Percentiles rank a stretch among this genome's conserved stretches.
phyloP scores from a whole-genome alignment of 139 green algal species.

The Nannochloris sp. region DNA sequence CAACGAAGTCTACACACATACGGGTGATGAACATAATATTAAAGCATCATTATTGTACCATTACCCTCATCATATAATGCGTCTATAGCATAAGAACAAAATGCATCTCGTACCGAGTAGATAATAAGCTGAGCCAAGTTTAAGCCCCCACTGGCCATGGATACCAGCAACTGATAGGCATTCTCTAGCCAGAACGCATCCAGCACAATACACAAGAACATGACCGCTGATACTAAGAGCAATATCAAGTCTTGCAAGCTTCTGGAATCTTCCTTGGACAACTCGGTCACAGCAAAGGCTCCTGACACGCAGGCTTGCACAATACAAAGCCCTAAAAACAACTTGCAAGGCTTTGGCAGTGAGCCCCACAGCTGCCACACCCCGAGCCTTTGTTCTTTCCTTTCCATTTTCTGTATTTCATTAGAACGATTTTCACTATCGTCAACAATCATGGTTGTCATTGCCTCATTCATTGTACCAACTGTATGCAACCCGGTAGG shows the following conservation, averaged over 20 bases:
- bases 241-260: constrained; percentile 14
- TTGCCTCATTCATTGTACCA: not conserved
- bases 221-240: constrained; percentile 11
- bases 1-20: constrained; percentile 4
- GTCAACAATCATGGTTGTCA: not conserved
- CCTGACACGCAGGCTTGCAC: constrained; percentile 8
- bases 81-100: not conserved
- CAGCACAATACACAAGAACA: constrained; percentile 14
- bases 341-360: constrained; percentile 2
- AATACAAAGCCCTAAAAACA: constrained; percentile 9
- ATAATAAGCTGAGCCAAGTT: constrained; percentile 10
- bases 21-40: no score
- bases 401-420: not conserved
- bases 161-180: constrained; percentile 22
- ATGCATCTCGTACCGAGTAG: constrained; percentile 2
- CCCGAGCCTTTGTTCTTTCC: not conserved
- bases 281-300: constrained; percentile 5
- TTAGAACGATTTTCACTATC: not conserved
- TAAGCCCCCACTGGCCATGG: constrained; percentile 3
- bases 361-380: constrained; percentile 9
- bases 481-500: no score
- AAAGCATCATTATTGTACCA: no score
- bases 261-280: not conserved
- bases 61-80: not conserved
- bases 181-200: constrained; percentile 24